Conservation (phyloP, 805 yeast genomes). For the Candida sanyiensis region DNA sequence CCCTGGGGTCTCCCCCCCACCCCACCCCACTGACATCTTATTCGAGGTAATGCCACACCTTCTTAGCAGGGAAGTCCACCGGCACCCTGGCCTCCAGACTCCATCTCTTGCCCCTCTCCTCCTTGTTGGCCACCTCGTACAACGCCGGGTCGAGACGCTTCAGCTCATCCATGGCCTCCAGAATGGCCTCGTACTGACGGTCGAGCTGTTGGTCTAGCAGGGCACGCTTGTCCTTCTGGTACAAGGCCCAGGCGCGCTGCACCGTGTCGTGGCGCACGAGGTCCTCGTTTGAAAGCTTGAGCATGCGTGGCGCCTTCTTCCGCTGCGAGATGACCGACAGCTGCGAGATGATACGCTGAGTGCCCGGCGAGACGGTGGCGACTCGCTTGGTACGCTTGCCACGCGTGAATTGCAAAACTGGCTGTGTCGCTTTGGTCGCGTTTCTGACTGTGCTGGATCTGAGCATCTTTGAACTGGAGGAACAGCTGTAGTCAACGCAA, state of each 20-base stretch:
- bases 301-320: constrained; percentile 79
- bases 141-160: constrained; percentile 45
- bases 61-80: constrained; percentile 80
- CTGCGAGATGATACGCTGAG: constrained; percentile 43
- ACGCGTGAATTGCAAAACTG: constrained; percentile 31
- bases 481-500: too few species aligned
- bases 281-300: constrained; percentile 76
- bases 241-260: constrained; percentile 72
- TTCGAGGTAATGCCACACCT: constrained; percentile 60
- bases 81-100: constrained; percentile 86
- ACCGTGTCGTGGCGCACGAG: constrained; percentile 78
- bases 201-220: constrained; percentile 38
- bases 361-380: constrained; percentile 37
- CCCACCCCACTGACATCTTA: not conserved
- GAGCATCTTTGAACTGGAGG: constrained; percentile 3
- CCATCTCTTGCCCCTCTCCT: constrained; percentile 54
- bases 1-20: not conserved
- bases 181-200: constrained; percentile 60
- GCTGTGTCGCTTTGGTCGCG: not conserved
- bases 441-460: not conserved
- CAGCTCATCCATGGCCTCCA: constrained; percentile 70
- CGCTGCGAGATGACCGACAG: constrained; percentile 81
- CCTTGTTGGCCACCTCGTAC: constrained; percentile 54
- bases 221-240: constrained; percentile 46
- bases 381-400: constrained; percentile 43